A percentile compares a stretch with the other conserved stretches of the same genome.
These are phyloP conservation scores for Warburgia ugandensis DNA, from an alignment of 164 flowering plant genomes.

Conservation along the genomic window DNA sequence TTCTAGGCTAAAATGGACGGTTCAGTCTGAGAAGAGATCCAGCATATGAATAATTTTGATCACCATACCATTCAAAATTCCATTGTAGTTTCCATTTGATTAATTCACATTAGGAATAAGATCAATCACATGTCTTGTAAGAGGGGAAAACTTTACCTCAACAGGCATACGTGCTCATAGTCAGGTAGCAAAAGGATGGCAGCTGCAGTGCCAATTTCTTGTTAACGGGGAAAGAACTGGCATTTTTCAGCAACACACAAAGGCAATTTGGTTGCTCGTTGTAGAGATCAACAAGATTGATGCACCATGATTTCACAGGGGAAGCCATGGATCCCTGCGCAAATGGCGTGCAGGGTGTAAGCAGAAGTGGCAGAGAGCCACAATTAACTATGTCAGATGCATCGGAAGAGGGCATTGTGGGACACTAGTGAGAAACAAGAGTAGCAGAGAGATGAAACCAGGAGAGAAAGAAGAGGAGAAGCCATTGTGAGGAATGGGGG, in stretches of 20 bases:
- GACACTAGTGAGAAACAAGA: conserved; percentile 2
- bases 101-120: too few relatives aligned
- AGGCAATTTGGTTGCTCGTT: conserved; percentile 42
- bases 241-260: conserved; percentile 47
- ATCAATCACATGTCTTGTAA: not conserved
- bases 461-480: conserved; percentile 3
- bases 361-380: conserved; percentile 28
- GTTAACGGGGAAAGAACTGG: conserved; percentile 46
- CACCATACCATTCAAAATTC: too few relatives aligned
- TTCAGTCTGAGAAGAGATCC: too few relatives aligned
- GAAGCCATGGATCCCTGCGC: conserved; percentile 43
- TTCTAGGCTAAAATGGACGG: too few relatives aligned
- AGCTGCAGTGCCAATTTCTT: conserved; percentile 52
- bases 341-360: conserved; percentile 53
- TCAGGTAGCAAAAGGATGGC: conserved; percentile 48
- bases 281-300: conserved; percentile 37
- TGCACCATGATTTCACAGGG: conserved; percentile 49
- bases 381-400: conserved; percentile 32
- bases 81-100: too few relatives aligned
- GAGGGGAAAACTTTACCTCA: conserved; percentile 55
- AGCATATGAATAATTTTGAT: too few relatives aligned
- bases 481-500: conserved; percentile 7
- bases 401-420: conserved; percentile 9
- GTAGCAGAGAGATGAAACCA: conserved; percentile 4
- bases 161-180: conserved; percentile 28